phyloP scores from a whole-genome alignment of 306 rosid species.

The Medicago lupulina region DNA sequence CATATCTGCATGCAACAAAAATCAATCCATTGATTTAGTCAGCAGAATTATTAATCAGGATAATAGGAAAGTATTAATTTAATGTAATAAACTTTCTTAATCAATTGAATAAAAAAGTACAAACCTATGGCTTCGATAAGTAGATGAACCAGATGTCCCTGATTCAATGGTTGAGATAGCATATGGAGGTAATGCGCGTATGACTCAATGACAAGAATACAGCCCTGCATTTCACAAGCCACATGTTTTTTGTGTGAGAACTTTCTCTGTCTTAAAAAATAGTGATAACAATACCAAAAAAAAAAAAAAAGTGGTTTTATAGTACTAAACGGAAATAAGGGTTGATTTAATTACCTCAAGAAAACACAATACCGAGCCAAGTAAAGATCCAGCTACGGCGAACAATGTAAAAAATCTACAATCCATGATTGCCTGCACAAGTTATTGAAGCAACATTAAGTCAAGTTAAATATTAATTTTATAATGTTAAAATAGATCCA shows the following conservation, averaged over 20 bases:
- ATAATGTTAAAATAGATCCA: no score
- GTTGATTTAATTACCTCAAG: constrained; percentile 42
- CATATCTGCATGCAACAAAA: constrained; percentile 45
- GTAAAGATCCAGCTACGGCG: constrained; percentile 53
- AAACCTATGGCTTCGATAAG: constrained; percentile 58
- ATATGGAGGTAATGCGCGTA: constrained; percentile 44
- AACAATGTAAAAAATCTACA: constrained; percentile 56
- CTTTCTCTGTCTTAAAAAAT: no score
- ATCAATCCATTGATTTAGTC: background rate
- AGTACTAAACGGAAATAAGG: no score
- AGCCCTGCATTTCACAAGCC: constrained; percentile 54
- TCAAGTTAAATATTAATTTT: no score
- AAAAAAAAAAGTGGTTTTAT: no score
- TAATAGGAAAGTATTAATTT: background rate
- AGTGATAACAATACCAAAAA: no score
- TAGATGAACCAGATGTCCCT: constrained; percentile 45
- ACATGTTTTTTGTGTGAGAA: no score
- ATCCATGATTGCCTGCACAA: constrained; percentile 51
- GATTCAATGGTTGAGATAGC: constrained; percentile 43
- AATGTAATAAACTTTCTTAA: background rate
- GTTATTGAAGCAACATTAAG: constrained; percentile 2
- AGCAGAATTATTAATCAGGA: no score
- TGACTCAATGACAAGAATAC: constrained; percentile 44
- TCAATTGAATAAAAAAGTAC: background rate
- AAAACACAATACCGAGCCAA: constrained; percentile 55